phyloP scores from a whole-genome alignment of 176 grass and related monocot species.

The Hordeum vulgare region DNA sequence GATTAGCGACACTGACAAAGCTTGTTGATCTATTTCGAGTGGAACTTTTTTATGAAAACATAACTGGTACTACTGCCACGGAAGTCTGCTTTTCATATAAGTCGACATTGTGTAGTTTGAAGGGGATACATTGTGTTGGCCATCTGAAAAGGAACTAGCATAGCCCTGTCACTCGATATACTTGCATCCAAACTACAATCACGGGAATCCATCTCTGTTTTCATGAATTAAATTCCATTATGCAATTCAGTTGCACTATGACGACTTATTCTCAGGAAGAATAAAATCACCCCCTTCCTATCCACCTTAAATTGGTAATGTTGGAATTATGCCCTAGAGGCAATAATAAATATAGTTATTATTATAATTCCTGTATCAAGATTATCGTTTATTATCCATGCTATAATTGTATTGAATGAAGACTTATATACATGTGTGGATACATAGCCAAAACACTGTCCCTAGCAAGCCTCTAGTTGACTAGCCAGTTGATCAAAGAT shows the following conservation, averaged over 20 bases:
- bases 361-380: too few species aligned
- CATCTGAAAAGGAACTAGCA: neutral
- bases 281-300: neutral
- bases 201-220: neutral
- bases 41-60: neutral
- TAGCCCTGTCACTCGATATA: neutral
- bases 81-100: neutral
- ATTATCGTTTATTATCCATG: too few species aligned
- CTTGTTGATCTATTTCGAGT: neutral
- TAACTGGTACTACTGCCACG: neutral
- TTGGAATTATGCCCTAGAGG: too few species aligned
- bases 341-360: too few species aligned
- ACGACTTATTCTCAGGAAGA: neutral
- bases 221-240: neutral
- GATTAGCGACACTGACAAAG: too few species aligned
- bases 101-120: neutral
- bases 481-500: too few species aligned
- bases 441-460: too few species aligned
- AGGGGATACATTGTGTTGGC: neutral
- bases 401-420: too few species aligned
- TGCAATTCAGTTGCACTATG: neutral
- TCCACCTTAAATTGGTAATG: neutral
- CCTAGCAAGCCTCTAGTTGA: too few species aligned
- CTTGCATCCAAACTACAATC: neutral
- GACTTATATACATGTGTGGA: too few species aligned